A percentile compares a stretch with the other conserved stretches of the same genome.
Evolutionary conservation across 352 stramenopile genomes (phyloP).

Genomic region (Pythium monospermum): DNA sequence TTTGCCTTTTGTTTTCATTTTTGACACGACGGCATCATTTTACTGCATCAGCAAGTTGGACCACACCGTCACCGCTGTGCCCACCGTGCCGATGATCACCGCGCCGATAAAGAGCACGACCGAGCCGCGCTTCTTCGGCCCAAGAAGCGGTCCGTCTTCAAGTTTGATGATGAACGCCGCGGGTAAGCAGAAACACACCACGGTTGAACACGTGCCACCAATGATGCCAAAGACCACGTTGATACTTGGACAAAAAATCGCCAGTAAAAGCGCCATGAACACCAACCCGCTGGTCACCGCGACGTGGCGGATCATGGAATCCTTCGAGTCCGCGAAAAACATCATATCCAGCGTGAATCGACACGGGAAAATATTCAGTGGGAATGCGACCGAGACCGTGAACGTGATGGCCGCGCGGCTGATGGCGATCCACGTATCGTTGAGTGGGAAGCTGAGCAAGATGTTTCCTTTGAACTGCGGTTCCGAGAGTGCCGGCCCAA

Average conservation of each 20-base stretch:
- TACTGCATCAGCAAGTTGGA: constrained; percentile 35
- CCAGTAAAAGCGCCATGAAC: constrained; percentile 58
- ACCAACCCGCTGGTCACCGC: constrained; percentile 60
- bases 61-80: constrained; percentile 72
- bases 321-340: constrained; percentile 76
- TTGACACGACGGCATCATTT: background rate
- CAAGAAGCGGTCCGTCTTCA: constrained; percentile 61
- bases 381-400: constrained; percentile 77
- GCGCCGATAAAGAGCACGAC: constrained; percentile 67
- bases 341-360: constrained; percentile 87
- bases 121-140: constrained; percentile 68
- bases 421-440: constrained; percentile 74
- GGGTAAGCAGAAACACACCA: constrained; percentile 83
- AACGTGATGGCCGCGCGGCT: constrained; percentile 83
- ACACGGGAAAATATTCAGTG: constrained; percentile 85
- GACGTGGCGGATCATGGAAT: constrained; percentile 63
- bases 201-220: constrained; percentile 71
- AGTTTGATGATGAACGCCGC: constrained; percentile 85
- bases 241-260: constrained; percentile 83
- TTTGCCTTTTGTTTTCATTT: background rate
- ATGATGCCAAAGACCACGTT: constrained; percentile 87
- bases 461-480: constrained; percentile 82
- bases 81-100: constrained; percentile 60
- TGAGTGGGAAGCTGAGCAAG: constrained; percentile 68
- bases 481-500: constrained; percentile 54